Evolutionary conservation across 495 filamentous ascomycete genomes (phyloP), one percentile per base, ranked within the genome.

Genomic region (Lasiosphaeria ovina): DNA sequence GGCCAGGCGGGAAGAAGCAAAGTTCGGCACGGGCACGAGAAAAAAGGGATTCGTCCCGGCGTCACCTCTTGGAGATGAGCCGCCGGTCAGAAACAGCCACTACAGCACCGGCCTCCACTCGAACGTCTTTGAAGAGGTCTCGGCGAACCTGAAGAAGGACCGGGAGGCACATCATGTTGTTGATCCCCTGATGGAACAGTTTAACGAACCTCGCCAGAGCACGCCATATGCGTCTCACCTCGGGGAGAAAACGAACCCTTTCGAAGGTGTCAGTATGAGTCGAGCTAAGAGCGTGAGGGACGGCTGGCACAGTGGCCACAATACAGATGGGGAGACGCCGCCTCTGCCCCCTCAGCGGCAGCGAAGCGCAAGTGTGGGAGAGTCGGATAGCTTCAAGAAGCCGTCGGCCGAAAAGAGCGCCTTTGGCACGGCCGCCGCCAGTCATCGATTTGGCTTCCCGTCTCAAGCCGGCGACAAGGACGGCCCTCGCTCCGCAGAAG

Each of bases 151-250:
- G 5, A 55, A 47, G 36, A 69, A 62, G 12, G 34, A 47, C 72
- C 62, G 49, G 17, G 65, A 63, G 3, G 36, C 55, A 8, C 66
- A 73, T 10, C 57, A 35, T 9, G 52, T 61, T 17, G 47, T 66
- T 35, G 79, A 83, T 62, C 79, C 81, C 1, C 59, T 81, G 48
- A 73, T 71, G 40, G 36, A 57, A 6, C 73, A 79, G 53, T 79
- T 78, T 49, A 69, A 68, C 50, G 74, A 79, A n/a, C 64, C 68
- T 17, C 81, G 89, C 9, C 72, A 81, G 32, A 85, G 89, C 57
- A 89, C 86, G 7, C 84, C 87, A 0, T 94, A 96, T 67, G 80
- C 85, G 40, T 83, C 80, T 3, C 72, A 82, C 35, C 83, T 85
- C 54, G 89, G 89, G 14, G 91, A 94, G 67, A 89, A 82, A 76